Conservation (phyloP, 106 monocot genomes). For the Platanthera zijinensis region DNA sequence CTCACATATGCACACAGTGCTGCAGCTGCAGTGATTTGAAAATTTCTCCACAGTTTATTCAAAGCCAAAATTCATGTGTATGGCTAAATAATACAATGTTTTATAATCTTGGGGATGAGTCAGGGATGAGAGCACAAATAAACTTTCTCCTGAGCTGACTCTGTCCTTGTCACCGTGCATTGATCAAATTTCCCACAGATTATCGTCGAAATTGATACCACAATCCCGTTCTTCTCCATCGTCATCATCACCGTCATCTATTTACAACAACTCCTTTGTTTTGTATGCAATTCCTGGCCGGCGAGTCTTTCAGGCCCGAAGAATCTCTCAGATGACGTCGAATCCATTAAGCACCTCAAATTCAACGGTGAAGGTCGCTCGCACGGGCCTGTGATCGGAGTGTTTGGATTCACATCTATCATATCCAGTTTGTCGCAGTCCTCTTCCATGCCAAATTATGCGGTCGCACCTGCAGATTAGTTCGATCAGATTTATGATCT, state of each 20-base stretch:
- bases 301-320: slow-evolving; percentile 22
- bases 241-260: not conserved
- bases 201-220: too few species aligned
- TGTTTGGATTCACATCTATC: slow-evolving; percentile 27
- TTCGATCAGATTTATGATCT: not conserved
- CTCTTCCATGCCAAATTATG: slow-evolving; percentile 39
- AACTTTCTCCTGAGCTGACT: too few species aligned
- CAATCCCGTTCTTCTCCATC: not conserved
- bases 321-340: slow-evolving; percentile 6
- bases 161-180: too few species aligned
- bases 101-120: too few species aligned
- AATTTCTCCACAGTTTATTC: too few species aligned
- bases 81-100: too few species aligned
- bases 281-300: slow-evolving; percentile 2
- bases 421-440: slow-evolving; percentile 30
- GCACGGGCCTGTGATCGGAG: slow-evolving; percentile 51
- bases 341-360: slow-evolving; percentile 17
- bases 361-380: slow-evolving; percentile 23
- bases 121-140: too few species aligned
- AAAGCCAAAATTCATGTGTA: too few species aligned
- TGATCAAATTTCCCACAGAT: too few species aligned
- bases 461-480: slow-evolving; percentile 41
- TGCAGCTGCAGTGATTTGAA: too few species aligned
- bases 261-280: not conserved
- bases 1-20: too few species aligned